A percentile compares a stretch with the other conserved stretches of the same genome.
phyloP scores from a whole-genome alignment of 2,329 filamentous ascomycete genomes.

The Fusarium tricinctum region DNA sequence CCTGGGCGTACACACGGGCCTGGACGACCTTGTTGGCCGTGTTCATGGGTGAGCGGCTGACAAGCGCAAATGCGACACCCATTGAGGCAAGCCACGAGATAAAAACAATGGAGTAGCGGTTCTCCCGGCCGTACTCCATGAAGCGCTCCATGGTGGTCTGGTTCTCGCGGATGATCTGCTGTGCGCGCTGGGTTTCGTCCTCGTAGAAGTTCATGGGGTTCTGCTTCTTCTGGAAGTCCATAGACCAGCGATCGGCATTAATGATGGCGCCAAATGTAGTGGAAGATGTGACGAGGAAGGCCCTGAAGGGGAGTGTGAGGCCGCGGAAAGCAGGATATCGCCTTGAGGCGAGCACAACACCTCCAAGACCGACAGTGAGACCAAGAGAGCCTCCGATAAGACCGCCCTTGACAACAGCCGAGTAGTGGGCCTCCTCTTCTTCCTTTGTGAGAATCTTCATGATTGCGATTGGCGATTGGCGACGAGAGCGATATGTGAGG shows the following conservation, averaged over 20 bases:
- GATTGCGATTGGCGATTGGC: conserved; percentile 52
- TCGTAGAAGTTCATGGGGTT: conserved; percentile 78
- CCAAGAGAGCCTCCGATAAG: conserved; percentile 79
- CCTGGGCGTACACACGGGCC: conserved; percentile 94
- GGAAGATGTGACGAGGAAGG: conserved; percentile 87
- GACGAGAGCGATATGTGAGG: conserved; percentile 2
- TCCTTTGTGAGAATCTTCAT: conserved; percentile 98
- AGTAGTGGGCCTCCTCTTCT: conserved; percentile 90
- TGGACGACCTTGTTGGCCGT: conserved; percentile 91
- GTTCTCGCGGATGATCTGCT: conserved; percentile 67
- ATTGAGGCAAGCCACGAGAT: conserved; percentile 86
- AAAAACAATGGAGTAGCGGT: conserved; percentile 90
- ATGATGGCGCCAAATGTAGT: conserved; percentile 92
- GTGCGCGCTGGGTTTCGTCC: conserved; percentile 71
- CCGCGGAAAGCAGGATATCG: conserved; percentile 83
- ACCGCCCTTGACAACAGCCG: conserved; percentile 83
- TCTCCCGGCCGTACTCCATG: conserved; percentile 80
- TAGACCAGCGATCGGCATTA: conserved; percentile 79
- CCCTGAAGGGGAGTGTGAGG: conserved; percentile 89
- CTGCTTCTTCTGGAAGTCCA: conserved; percentile 75
- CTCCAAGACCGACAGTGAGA: conserved; percentile 74
- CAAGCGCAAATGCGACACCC: conserved; percentile 78
- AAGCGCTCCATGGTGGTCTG: conserved; percentile 71
- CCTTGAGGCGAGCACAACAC: conserved; percentile 75
- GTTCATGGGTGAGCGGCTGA: conserved; percentile 81